A percentile compares a stretch with the other conserved stretches of the same genome.
Conservation (phyloP, 345 rosid species). For the Gossypium thurberi region DNA sequence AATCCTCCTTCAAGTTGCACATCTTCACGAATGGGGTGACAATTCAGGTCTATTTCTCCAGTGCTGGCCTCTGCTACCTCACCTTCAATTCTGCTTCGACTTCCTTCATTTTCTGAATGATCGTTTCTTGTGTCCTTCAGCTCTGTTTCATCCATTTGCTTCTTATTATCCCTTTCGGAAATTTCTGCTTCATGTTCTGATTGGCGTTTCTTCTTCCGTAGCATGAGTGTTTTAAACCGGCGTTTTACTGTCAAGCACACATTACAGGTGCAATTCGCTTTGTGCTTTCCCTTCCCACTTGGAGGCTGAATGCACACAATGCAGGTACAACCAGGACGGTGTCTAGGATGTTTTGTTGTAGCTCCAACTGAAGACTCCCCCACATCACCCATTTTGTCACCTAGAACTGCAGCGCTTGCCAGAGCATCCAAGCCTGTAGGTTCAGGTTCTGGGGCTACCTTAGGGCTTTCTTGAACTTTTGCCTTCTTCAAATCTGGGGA, state of each 20-base stretch:
- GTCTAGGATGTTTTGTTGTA: constrained; percentile 95
- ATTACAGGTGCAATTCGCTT: constrained; percentile 62
- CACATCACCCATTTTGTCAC: constrained; percentile 41
- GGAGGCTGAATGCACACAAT: constrained; percentile 99
- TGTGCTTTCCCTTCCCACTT: constrained; percentile 92
- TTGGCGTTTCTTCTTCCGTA: constrained; percentile 79
- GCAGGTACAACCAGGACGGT: constrained; percentile 87
- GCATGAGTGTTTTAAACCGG: constrained; percentile 84
- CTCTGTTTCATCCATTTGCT: constrained; percentile 27
- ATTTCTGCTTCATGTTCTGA: constrained; percentile 51
- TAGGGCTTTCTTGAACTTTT: constrained; percentile 34
- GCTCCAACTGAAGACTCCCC: constrained; percentile 56
- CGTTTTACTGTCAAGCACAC: constrained; percentile 95
- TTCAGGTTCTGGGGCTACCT: constrained; percentile 31
- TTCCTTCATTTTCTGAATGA: constrained; percentile 30
- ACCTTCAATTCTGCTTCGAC: constrained; percentile 22
- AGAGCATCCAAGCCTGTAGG: constrained; percentile 76
- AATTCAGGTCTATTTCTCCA: constrained; percentile 53
- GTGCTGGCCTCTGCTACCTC: constrained; percentile 36
- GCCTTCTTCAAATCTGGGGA: constrained; percentile 56
- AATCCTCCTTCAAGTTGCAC: constrained; percentile 23
- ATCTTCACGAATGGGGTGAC: constrained; percentile 42
- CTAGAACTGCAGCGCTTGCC: constrained; percentile 74
- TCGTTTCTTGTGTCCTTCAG: constrained; percentile 17
- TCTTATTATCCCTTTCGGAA: constrained; percentile 26